Percentiles rank a stretch among this genome's conserved stretches.
phyloP scores from a whole-genome alignment of 495 filamentous ascomycete species.

The Annulohypoxylon stygium region DNA sequence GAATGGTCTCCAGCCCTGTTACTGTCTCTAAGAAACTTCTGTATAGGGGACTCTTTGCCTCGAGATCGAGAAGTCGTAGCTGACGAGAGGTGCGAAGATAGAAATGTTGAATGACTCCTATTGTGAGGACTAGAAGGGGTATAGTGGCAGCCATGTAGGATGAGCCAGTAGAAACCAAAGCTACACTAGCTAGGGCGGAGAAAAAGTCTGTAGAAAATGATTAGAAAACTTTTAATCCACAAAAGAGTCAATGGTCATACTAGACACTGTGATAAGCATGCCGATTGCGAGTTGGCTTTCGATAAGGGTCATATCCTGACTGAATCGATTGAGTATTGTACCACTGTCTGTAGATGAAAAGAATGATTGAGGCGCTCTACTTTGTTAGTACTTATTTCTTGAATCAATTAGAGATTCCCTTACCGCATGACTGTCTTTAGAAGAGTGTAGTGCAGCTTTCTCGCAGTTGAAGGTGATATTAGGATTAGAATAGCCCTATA shows the following conservation, averaged over 20 bases:
- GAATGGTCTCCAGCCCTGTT: not conserved
- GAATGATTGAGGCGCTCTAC: constrained; percentile 7
- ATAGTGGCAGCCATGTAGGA: constrained; percentile 2
- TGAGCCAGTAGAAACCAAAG: constrained; percentile 3
- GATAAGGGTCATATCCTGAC: constrained; percentile 12
- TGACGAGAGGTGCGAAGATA: constrained; percentile 8
- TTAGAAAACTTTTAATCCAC: not conserved
- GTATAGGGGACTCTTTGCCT: constrained; percentile 1
- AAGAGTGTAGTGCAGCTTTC: constrained; percentile 6
- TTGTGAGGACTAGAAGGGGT: not conserved
- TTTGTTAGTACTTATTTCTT: not conserved
- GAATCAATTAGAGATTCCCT: not conserved
- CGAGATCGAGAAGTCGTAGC: constrained; percentile 6
- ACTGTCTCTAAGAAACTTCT: not conserved
- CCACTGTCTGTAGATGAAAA: constrained; percentile 5
- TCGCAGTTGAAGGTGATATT: constrained; percentile 3
- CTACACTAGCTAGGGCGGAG: not conserved
- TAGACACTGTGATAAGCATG: constrained; percentile 12
- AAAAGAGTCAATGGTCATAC: not conserved
- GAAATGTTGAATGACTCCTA: not conserved
- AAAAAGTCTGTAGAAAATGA: not conserved
- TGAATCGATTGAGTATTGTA: constrained; percentile 18
- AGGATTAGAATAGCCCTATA: constrained; percentile 1
- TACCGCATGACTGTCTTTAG: constrained; percentile 8
- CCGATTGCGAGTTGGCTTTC: constrained; percentile 15